Base-by-base conservation (phyloP, 2,329 filamentous ascomycete genomes). In the Sclerotinia spermophila region DNA sequence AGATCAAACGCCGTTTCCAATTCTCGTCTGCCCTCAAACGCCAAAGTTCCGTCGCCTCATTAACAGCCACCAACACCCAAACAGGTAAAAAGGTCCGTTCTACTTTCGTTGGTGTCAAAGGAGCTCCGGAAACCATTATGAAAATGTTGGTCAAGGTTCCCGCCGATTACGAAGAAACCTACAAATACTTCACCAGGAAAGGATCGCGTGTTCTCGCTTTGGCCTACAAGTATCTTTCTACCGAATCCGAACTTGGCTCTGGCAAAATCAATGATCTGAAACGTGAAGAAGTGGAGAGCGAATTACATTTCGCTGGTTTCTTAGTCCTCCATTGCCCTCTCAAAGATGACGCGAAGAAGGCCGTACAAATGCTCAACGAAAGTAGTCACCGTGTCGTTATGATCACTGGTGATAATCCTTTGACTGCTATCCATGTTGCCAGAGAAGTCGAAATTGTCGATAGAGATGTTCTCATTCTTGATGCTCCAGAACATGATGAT, bases 341-440 rank as follows among this genome's bases (percentile, higher is more conserved):
- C 71, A 99, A 99, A 83, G 94, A 97, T 38, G 96, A 99, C 80
- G 96, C 96, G 61, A 92, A 96, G 82, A 90, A 96, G 80, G 90
- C 96, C 53, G 93, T 99, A 55, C 93, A 92, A 75, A 97, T 98
- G 93, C 87, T 99, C 76, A 99, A 97, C 79, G 96, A 99, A 84
- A 98, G 95, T 82, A 98, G 94, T 82, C 96, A 99, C 81, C 93
- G 96, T 76, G 94, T 97, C 61, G 92, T 99, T 76, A 99, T 99
- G 96, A 99, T 99, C 75, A 99, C 96, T 72, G 96, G 96, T 79
- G 96, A 99, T 81, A 99, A 99, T 80, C 95, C 96, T 19, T 86
- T 99, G 67, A 99, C 96, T 55, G 96, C 96, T 74, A 93, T 97
- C 17, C 95, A 99, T 79, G 96, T 99, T 70, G 96, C 96, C 24